A percentile compares a stretch with the other conserved stretches of the same genome.
These are phyloP conservation scores for Peniophora sp. DNA, from an alignment of 1,284 basidiomycete genomes.

Conservation along the genomic window DNA sequence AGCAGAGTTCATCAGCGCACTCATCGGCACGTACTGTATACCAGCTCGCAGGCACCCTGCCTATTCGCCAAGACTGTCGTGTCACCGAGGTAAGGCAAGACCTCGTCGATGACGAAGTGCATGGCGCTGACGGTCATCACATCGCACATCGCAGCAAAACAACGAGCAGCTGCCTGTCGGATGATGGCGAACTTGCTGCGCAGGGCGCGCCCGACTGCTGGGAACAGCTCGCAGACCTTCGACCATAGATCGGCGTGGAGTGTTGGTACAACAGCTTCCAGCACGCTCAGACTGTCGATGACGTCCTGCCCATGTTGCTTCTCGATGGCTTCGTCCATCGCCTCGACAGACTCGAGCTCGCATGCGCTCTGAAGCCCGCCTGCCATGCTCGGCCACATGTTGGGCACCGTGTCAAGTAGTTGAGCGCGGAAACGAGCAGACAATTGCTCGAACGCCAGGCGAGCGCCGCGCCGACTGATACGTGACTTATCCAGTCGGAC, in stretches of 20 bases:
- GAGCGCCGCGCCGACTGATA: conserved; percentile 76
- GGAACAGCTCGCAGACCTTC: conserved; percentile 68
- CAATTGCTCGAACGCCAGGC: conserved; percentile 75
- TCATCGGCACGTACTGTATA: conserved; percentile 66
- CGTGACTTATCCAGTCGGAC: conserved; percentile 44
- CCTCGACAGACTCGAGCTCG: conserved; percentile 41
- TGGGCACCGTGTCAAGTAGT: conserved; percentile 76
- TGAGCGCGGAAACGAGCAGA: conserved; percentile 71
- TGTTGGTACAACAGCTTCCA: conserved; percentile 76
- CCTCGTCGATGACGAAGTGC: conserved; percentile 78
- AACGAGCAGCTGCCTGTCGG: conserved; percentile 80
- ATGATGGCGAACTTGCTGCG: conserved; percentile 86
- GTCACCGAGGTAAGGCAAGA: conserved; percentile 85
- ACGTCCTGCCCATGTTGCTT: conserved; percentile 83
- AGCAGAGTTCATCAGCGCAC: conserved; percentile 2
- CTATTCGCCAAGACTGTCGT: conserved; percentile 70
- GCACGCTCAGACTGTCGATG: conserved; percentile 87
- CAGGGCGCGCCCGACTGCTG: conserved; percentile 68
- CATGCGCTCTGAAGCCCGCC: conserved; percentile 72
- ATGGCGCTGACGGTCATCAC: conserved; percentile 83
- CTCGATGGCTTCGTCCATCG: conserved; percentile 57
- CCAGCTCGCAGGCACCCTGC: conserved; percentile 85
- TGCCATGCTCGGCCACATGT: conserved; percentile 91
- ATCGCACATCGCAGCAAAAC: conserved; percentile 83
- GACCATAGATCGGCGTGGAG: conserved; percentile 68